Evolutionary conservation across 2,329 filamentous ascomycete species (phyloP), one percentile per base, ranked within the genome.

Genomic region (Alternaria metachromatica): DNA sequence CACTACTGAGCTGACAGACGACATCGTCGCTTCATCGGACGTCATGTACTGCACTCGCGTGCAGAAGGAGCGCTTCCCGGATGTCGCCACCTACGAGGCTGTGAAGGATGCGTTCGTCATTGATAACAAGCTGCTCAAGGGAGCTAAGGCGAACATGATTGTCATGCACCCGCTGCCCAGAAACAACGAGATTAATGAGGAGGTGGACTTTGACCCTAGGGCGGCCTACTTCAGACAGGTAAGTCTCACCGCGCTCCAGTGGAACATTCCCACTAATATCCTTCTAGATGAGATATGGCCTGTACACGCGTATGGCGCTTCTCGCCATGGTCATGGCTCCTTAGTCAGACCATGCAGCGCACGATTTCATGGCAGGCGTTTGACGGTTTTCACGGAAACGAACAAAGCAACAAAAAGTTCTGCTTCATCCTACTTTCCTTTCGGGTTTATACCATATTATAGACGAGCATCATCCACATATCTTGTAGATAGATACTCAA

Each of bases 151-250:
- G 80, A 91, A 92, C 76, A 97, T 97, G 90, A 88, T 97, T 68
- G 92, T 99, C 68, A 89, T 99, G 89, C 96, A 99, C 83, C 96
- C 96, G 62, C 86, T 99, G 76, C 96, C 96, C 44, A 88, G 96
- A 76, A 98, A 98, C 77, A 89, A 91, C 70, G 96, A 99, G 87
- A 90, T 99, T 78, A 89, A 90, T 33, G 93, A 96, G 82, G 96
- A 99, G 84, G 94, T 99, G 53, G 96, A 99, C 82, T 97, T 96
- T 83, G 96, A 99, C 84, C 93, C 96, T 80, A 86, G 96, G 73
- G 96, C 96, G 63, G 95, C 96, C 60, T 99, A 99, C 85, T 99
- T 99, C 84, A 90, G 96, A 92, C 96, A 99, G 92, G 95, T 97
- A 84, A 89, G 92, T 75, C 20, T 33, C 26, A 41, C 6, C 1